These are phyloP conservation scores for Fusarium sp. DNA, from an alignment of 2,329 filamentous ascomycete species.

Conservation along the genomic window DNA sequence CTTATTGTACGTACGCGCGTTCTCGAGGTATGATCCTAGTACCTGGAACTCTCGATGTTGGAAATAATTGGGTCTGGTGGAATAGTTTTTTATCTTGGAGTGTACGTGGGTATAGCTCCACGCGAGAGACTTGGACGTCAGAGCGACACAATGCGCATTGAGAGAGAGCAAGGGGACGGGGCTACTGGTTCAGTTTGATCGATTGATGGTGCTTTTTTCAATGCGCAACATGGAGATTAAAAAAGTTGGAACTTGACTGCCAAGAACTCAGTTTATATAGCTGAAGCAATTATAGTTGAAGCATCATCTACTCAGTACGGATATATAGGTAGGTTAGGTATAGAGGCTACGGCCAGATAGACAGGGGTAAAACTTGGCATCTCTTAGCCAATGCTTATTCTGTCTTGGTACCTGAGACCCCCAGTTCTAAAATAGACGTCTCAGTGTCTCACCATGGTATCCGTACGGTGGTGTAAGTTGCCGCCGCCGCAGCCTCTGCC, in stretches of 20 bases:
- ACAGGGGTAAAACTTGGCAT: slow-evolving; percentile 22
- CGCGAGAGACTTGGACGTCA: slow-evolving; percentile 5
- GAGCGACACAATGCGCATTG: slow-evolving; percentile 7
- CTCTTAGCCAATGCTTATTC: slow-evolving; percentile 36
- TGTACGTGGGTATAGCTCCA: slow-evolving; percentile 19
- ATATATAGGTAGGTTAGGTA: slow-evolving; percentile 1
- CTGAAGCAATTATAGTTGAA: neutral
- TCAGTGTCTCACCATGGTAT: slow-evolving; percentile 14
- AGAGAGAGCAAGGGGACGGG: neutral
- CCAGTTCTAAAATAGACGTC: slow-evolving; percentile 26
- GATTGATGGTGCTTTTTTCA: neutral
- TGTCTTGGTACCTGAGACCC: slow-evolving; percentile 17
- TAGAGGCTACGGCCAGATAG: neutral
- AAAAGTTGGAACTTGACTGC: neutral
- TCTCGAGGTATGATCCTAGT: slow-evolving; percentile 20
- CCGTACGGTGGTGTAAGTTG: neutral
- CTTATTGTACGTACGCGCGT: slow-evolving; percentile 39
- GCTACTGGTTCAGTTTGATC: neutral
- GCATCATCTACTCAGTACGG: neutral
- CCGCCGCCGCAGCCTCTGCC: slow-evolving; percentile 1
- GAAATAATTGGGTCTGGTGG: slow-evolving; percentile 38
- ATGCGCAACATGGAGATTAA: neutral
- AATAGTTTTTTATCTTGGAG: slow-evolving; percentile 5
- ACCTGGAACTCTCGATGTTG: slow-evolving; percentile 27
- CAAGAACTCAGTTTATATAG: neutral